Evolutionary conservation across 169 alveolate genomes (phyloP).

Genomic region (Fabrea salina): DNA sequence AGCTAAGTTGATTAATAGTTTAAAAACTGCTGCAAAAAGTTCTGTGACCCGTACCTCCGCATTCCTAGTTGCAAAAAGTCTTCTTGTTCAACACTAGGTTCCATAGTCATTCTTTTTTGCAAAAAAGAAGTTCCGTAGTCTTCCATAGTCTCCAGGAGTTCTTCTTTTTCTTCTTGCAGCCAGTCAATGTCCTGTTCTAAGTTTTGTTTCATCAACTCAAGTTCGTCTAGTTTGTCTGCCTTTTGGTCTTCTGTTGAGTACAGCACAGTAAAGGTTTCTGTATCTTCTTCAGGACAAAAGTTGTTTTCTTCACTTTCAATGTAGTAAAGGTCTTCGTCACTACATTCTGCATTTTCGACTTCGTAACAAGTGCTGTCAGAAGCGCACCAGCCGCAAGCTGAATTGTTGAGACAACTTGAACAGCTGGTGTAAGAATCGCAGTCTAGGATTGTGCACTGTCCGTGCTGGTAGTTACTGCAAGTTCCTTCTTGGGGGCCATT

Average conservation of each 20-base stretch:
- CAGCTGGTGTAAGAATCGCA: constrained; percentile 19
- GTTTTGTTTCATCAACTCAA: not conserved
- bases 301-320: not conserved
- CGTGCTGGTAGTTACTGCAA: not conserved
- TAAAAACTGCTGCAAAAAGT: too few species aligned
- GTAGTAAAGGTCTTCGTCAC: not conserved
- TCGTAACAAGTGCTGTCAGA: not conserved
- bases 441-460: not conserved
- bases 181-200: not conserved
- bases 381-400: constrained; percentile 20
- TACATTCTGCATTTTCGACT: not conserved
- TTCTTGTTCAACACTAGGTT: not conserved
- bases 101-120: not conserved
- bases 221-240: not conserved
- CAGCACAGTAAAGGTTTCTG: not conserved
- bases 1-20: too few species aligned
- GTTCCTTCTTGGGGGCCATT: not conserved
- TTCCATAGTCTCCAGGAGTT: not conserved
- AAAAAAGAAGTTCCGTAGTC: not conserved
- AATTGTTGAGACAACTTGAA: not conserved
- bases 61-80: not conserved
- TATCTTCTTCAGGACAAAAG: not conserved
- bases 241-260: not conserved
- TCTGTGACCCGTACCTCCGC: too few species aligned
- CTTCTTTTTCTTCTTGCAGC: not conserved